Conservation (phyloP, 169 alveolate genomes). For the Amoebophrya sp. region DNA sequence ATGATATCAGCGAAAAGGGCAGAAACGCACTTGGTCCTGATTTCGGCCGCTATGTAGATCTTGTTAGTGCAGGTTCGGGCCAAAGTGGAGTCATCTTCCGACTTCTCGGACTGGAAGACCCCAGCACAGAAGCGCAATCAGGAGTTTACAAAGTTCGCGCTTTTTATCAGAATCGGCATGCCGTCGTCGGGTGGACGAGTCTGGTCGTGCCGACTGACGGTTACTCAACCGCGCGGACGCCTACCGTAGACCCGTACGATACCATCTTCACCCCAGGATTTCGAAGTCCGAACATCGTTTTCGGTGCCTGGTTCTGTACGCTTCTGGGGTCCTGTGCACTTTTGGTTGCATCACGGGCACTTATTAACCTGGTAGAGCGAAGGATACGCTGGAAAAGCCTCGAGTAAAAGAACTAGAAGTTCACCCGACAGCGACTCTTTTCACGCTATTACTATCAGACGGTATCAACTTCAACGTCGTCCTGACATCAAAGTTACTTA, state of each 20-base stretch:
- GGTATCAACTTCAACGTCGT: no score
- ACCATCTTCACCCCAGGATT: background rate
- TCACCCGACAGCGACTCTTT: no score
- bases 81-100: background rate
- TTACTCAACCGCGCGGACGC: background rate
- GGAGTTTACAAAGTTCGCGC: background rate
- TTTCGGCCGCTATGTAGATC: background rate
- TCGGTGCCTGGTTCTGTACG: background rate
- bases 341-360: background rate
- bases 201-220: no score
- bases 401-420: no score
- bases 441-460: no score
- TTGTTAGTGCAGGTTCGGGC: background rate
- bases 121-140: background rate
- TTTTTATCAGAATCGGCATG: background rate
- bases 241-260: background rate
- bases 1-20: background rate
- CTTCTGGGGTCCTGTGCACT: background rate
- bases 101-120: background rate
- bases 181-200: background rate
- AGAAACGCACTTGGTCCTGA: background rate
- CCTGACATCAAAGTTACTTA: no score
- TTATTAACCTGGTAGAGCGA: background rate
- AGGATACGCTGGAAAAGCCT: no score
- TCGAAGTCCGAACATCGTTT: background rate